Conservation (phyloP, 78 protist genomes). For the Dictyostelium purpureum region DNA sequence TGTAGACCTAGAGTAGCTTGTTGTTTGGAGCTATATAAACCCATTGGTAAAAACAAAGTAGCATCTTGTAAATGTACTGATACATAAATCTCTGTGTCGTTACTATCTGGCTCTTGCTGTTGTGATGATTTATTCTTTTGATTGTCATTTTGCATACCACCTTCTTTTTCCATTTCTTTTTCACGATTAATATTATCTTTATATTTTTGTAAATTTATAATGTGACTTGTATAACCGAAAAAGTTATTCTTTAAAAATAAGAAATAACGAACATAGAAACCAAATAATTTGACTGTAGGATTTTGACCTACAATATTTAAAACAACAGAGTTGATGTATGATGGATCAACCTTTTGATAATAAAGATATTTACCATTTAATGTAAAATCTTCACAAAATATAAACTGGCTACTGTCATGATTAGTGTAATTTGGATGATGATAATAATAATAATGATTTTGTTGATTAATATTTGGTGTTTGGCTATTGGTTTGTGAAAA, state of each 20-base stretch:
- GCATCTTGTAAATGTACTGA: constrained; percentile 48
- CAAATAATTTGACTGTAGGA: constrained; percentile 65
- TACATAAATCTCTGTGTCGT: constrained; percentile 72
- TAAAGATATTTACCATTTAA: constrained; percentile 66
- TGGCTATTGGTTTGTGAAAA: not conserved
- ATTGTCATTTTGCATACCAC: not conserved
- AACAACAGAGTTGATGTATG: constrained; percentile 69
- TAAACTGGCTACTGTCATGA: constrained; percentile 28
- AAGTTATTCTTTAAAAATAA: constrained; percentile 68
- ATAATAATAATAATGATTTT: not conserved
- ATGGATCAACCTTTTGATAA: constrained; percentile 57
- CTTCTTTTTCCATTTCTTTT: not conserved
- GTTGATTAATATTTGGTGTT: not conserved
- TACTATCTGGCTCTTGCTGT: not conserved
- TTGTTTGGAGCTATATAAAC: constrained; percentile 72
- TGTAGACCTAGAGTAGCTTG: constrained; percentile 60
- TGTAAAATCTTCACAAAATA: constrained; percentile 29
- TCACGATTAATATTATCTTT: constrained; percentile 58
- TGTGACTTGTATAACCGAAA: constrained; percentile 72
- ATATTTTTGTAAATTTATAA: constrained; percentile 61
- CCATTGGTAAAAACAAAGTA: constrained; percentile 45
- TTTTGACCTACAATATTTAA: constrained; percentile 24
- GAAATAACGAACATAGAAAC: constrained; percentile 73
- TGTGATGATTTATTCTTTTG: not conserved
- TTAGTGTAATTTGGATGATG: not conserved